Evolutionary conservation across 75 land plant species (phyloP).

Genomic region (Selaginella tamariscina): DNA sequence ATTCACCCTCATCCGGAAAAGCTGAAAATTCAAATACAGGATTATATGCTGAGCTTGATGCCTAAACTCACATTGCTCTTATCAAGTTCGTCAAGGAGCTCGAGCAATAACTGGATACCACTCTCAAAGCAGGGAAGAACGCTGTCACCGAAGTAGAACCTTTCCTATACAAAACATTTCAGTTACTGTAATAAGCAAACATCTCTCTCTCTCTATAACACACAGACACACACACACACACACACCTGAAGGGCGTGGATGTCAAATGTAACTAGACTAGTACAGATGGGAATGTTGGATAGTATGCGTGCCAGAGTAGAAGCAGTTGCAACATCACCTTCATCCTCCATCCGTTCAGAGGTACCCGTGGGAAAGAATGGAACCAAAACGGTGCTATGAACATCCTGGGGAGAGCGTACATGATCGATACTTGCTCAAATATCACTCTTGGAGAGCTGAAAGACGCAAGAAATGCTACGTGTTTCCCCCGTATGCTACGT

Average conservation of each 20-base stretch:
- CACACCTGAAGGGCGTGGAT: conserved; percentile 83
- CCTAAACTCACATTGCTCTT: neutral
- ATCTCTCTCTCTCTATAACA: too few species aligned
- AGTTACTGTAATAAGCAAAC: too few species aligned
- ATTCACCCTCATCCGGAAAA: conserved; percentile 93
- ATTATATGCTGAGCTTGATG: neutral
- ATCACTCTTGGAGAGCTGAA: conserved; percentile 77
- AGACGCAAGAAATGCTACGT: conserved; percentile 81
- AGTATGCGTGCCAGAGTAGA: conserved; percentile 73
- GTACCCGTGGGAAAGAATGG: conserved; percentile 92
- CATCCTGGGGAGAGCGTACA: conserved; percentile 58
- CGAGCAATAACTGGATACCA: conserved; percentile 66
- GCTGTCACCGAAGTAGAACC: conserved; percentile 78
- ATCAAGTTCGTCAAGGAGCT: too few species aligned
- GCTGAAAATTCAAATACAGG: conserved; percentile 19
- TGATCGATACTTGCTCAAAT: conserved; percentile 77
- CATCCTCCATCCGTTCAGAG: conserved; percentile 83
- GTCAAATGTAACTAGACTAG: conserved; percentile 73
- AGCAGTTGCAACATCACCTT: conserved; percentile 89
- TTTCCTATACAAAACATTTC: conserved; percentile 76
- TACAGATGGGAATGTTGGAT: conserved; percentile 70
- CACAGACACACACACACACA: neutral
- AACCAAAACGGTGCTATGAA: conserved; percentile 65
- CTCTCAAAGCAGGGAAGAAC: conserved; percentile 79
- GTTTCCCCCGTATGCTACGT: conserved; percentile 60